Percentiles rank a stretch among this genome's conserved stretches.
These are phyloP conservation scores for Chaetomium sp. DNA, from an alignment of 2,329 filamentous ascomycete species.

Conservation along the genomic window DNA sequence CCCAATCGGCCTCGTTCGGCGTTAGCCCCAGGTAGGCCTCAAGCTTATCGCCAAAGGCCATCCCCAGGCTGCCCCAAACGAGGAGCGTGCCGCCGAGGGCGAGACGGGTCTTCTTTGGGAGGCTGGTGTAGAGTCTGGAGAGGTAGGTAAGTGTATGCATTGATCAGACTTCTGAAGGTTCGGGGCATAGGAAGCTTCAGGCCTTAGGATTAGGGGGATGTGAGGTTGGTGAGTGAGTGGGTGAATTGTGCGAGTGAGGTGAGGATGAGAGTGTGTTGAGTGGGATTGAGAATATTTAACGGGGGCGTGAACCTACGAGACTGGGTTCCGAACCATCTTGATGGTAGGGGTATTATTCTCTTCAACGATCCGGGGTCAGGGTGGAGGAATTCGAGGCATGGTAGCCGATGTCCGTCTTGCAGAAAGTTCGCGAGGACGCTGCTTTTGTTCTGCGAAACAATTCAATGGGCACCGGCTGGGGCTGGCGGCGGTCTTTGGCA, in stretches of 20 bases:
- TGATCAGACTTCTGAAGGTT: neutral
- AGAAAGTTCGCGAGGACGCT: no score
- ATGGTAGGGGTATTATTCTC: no score
- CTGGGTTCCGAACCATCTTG: no score
- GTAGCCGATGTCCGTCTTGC: no score
- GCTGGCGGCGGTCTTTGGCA: no score
- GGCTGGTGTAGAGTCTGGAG: conserved; percentile 60
- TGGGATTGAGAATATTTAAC: neutral
- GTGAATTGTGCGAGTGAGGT: neutral
- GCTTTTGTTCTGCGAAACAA: no score
- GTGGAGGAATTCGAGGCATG: no score
- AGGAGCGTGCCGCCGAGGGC: conserved; percentile 68
- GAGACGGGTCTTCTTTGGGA: conserved; percentile 63
- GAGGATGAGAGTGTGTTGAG: neutral
- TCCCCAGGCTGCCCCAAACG: conserved; percentile 65
- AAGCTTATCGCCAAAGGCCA: conserved; percentile 65
- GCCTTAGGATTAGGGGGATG: neutral
- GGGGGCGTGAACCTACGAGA: no score
- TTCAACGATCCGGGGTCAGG: no score
- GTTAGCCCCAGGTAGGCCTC: conserved; percentile 68
- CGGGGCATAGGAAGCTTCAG: neutral
- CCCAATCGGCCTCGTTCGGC: conserved; percentile 66
- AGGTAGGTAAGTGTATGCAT: neutral
- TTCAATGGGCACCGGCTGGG: no score
- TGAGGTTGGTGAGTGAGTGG: neutral